Evolutionary conservation across 2,329 filamentous ascomycete species (phyloP), one percentile per base, ranked within the genome.

Genomic region (Cladosporium sp.): DNA sequence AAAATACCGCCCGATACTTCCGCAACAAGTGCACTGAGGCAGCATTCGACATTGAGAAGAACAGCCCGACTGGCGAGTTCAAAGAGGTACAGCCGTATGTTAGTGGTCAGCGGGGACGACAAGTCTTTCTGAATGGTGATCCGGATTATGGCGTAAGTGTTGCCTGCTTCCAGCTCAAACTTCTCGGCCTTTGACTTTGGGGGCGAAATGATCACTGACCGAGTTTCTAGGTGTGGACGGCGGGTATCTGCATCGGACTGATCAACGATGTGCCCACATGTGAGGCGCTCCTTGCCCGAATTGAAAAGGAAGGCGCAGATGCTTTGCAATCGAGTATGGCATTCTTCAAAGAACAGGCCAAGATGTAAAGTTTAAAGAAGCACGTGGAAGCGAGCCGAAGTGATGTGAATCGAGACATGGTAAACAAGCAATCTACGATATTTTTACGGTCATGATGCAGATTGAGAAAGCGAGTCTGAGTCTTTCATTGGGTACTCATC

Each of bases 71-170:
- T 3, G 94, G 93, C 69, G 91, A 97, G 72, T 99, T 99, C 71
- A 85, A 89, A 67, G 92, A 97, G 79, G 87, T 99, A 49, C 92
- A 91, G 26, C 90, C 91, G 34, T 90, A 87, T 72, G 92, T 99
- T 32, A 96, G 91, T 76, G 95, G 95, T 5, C 91, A 96, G 86
- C 85, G 95, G 69, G 95, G 95, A 34, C 86, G 91, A 67, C 86
- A 97, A 82, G 95, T 98, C 6, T 98, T 97, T 79, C 75, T 93
- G 70, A 96, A 93, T 67, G 95, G 95, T 21, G 95, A 99, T 76
- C 86, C 91, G 61, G 91, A 99, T 74, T 92, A 87, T 76, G 95
- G 95, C 63, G 93, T 93, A 84, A 83, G 89, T 87, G 54, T 25
- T 48, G 26, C 34, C 28, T 30, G 28, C 28, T 6, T 26, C 13